These are phyloP conservation scores for Ophiostoma montium DNA, from an alignment of 2,329 filamentous ascomycete species.

Conservation along the genomic window DNA sequence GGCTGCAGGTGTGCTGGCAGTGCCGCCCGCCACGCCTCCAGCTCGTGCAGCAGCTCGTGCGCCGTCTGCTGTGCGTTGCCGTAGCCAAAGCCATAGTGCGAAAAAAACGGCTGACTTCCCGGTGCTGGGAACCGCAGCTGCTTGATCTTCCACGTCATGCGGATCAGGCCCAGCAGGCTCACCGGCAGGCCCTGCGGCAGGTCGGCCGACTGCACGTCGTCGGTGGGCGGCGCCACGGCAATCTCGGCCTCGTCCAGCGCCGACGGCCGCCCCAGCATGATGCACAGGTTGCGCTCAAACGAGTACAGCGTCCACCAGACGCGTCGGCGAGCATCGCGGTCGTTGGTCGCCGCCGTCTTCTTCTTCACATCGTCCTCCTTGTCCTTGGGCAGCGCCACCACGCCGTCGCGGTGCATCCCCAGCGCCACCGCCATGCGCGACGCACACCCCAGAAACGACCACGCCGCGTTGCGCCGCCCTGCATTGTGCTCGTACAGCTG, in stretches of 20 bases:
- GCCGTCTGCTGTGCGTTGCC: slow-evolving; percentile 1
- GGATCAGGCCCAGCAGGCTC: slow-evolving; percentile 6
- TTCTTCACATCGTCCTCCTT: background rate
- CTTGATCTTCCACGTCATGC: slow-evolving; percentile 11
- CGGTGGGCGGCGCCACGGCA: slow-evolving; percentile 21
- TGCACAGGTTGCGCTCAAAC: slow-evolving; percentile 26
- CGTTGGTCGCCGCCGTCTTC: slow-evolving; percentile 4
- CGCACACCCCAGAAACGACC: slow-evolving; percentile 29
- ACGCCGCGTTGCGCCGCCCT: slow-evolving; percentile 25
- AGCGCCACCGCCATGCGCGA: slow-evolving; percentile 29
- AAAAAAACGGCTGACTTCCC: background rate
- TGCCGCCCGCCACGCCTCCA: slow-evolving; percentile 20
- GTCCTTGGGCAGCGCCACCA: background rate
- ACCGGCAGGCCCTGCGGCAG: slow-evolving; percentile 8
- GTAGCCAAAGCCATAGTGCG: background rate
- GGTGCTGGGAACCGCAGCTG: slow-evolving; percentile 10
- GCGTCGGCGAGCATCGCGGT: slow-evolving; percentile 19
- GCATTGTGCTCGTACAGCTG: slow-evolving; percentile 30
- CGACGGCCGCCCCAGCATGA: slow-evolving; percentile 24
- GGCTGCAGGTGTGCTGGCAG: slow-evolving; percentile 23
- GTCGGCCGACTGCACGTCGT: slow-evolving; percentile 13
- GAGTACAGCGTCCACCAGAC: slow-evolving; percentile 23
- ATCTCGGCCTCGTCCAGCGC: slow-evolving; percentile 24
- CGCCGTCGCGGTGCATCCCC: slow-evolving; percentile 24
- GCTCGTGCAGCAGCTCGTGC: slow-evolving; percentile 18